Percentiles rank a stretch among this genome's conserved stretches.
These are phyloP conservation scores for Aethionema arabicum DNA, from an alignment of 345 rosid genomes.

Conservation along the genomic window DNA sequence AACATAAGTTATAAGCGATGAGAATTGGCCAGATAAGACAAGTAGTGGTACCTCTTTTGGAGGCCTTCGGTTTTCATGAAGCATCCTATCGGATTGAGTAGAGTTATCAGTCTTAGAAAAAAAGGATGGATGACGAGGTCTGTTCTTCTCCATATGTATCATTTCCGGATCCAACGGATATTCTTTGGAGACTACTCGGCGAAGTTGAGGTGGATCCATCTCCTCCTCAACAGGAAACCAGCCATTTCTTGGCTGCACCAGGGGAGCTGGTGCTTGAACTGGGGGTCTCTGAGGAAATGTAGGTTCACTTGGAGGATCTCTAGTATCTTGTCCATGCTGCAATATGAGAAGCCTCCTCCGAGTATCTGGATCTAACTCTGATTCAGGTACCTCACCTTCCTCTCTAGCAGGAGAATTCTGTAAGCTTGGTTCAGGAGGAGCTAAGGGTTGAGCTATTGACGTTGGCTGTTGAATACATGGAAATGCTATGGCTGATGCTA, in stretches of 20 bases:
- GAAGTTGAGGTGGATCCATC: slow-evolving; percentile 69
- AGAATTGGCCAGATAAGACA: slow-evolving; percentile 13
- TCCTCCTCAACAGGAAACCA: slow-evolving; percentile 89
- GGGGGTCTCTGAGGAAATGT: slow-evolving; percentile 66
- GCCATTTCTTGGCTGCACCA: slow-evolving; percentile 57
- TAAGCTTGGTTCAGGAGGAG: slow-evolving; percentile 69
- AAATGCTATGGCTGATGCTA: slow-evolving; percentile 46
- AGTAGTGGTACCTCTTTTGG: slow-evolving; percentile 68
- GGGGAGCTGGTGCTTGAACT: slow-evolving; percentile 63
- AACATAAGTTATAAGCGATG: neutral
- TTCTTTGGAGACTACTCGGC: slow-evolving; percentile 61
- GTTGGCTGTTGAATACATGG: slow-evolving; percentile 51
- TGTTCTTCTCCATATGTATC: slow-evolving; percentile 64
- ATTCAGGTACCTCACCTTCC: slow-evolving; percentile 99
- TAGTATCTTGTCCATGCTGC: slow-evolving; percentile 93
- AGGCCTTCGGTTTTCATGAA: slow-evolving; percentile 75
- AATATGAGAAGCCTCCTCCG: slow-evolving; percentile 96
- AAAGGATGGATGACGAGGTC: slow-evolving; percentile 56
- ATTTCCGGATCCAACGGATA: slow-evolving; percentile 64
- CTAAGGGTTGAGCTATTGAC: slow-evolving; percentile 55
- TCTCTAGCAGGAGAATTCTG: slow-evolving; percentile 94
- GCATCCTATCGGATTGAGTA: slow-evolving; percentile 62
- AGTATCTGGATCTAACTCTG: slow-evolving; percentile 97
- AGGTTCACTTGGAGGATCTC: slow-evolving; percentile 72
- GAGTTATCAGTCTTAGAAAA: slow-evolving; percentile 66